phyloP scores from a whole-genome alignment of 2,329 filamentous ascomycete genomes.

The Zopfia rhizophila region DNA sequence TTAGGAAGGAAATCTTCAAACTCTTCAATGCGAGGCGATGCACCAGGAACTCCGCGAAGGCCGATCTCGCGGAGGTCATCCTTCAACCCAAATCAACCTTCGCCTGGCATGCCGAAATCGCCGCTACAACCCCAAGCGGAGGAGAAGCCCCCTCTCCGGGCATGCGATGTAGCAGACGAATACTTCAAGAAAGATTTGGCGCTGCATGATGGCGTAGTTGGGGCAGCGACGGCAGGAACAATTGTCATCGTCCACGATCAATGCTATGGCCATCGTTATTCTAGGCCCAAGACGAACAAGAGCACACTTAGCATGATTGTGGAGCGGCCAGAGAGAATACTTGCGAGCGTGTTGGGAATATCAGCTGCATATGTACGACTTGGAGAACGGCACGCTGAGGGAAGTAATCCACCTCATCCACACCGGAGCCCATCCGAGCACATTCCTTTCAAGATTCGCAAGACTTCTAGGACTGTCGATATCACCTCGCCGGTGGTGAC shows the following conservation, averaged over 20 bases:
- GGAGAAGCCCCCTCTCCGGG: constrained; percentile 58
- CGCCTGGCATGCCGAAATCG: constrained; percentile 52
- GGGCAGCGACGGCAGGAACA: constrained; percentile 64
- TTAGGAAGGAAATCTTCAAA: constrained; percentile 56
- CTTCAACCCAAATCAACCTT: constrained; percentile 53
- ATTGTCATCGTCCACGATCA: constrained; percentile 90
- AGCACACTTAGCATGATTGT: constrained; percentile 81
- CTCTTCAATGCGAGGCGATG: constrained; percentile 55
- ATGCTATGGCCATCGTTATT: constrained; percentile 93
- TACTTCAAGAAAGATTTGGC: constrained; percentile 77
- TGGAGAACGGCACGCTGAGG: constrained; percentile 80
- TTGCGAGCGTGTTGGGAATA: constrained; percentile 83
- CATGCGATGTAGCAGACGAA: constrained; percentile 70
- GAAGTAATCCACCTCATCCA: constrained; percentile 73
- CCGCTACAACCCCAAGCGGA: constrained; percentile 51
- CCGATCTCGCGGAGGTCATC: constrained; percentile 55
- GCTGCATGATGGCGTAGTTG: constrained; percentile 63
- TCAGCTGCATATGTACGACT: constrained; percentile 91
- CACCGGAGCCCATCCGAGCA: constrained; percentile 67
- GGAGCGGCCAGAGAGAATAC: constrained; percentile 90
- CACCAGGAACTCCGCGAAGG: constrained; percentile 47
- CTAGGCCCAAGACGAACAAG: constrained; percentile 80
- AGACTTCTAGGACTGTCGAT: constrained; percentile 76
- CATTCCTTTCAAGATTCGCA: constrained; percentile 85
- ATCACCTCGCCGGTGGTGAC: constrained; percentile 82